A percentile compares a stretch with the other conserved stretches of the same genome.
phyloP scores from a whole-genome alignment of 2,329 filamentous ascomycete genomes.

The Penicillium sp. region DNA sequence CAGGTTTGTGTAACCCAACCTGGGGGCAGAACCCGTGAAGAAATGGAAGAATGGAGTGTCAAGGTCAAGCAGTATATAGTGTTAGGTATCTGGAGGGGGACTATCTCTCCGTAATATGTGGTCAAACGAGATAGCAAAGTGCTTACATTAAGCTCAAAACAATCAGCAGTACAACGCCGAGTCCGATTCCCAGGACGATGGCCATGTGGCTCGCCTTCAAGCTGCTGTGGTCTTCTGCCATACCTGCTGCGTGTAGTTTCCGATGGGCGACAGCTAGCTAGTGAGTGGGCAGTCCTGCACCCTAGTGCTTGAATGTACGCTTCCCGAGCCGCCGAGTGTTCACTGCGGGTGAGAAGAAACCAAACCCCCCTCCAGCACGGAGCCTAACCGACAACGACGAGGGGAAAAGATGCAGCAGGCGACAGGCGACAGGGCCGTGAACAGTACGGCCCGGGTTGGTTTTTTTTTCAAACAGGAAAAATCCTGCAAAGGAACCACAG shows the following conservation, averaged over 20 bases:
- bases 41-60: not conserved
- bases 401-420: not conserved
- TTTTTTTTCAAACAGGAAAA: not conserved
- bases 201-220: constrained; percentile 33
- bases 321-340: not conserved
- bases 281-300: not conserved
- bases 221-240: constrained; percentile 22
- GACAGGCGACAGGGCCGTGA: not conserved
- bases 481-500: not conserved
- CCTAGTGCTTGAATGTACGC: not conserved
- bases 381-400: not conserved
- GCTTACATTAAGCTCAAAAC: constrained; percentile 37
- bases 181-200: constrained; percentile 36
- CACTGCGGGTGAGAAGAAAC: not conserved
- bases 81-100: not conserved
- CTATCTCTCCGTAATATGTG: not conserved
- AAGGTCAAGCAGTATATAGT: not conserved
- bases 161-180: constrained; percentile 35
- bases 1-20: constrained; percentile 5
- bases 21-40: not conserved
- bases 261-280: constrained; percentile 3
- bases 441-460: not conserved
- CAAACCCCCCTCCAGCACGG: not conserved
- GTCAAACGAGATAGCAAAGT: not conserved
- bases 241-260: constrained; percentile 14